Evolutionary conservation across 331 rosid genomes (phyloP).

Genomic region (Prunus yedoensis): DNA sequence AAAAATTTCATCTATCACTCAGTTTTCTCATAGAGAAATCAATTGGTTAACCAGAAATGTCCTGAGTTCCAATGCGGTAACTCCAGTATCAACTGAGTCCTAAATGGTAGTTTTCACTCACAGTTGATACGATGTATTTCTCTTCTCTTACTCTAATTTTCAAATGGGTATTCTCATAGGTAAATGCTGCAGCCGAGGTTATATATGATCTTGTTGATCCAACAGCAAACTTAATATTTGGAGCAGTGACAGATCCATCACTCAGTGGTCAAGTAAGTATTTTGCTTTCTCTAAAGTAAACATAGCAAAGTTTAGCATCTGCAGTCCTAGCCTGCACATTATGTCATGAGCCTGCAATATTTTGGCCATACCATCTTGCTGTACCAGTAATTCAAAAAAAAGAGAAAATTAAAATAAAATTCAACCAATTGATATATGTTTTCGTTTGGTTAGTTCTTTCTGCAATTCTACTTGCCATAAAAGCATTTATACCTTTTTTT

Average conservation of each 20-base stretch:
- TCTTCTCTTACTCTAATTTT: neutral
- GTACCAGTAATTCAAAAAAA: neutral
- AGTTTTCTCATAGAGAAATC: too few relatives aligned
- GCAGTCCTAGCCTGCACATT: too few relatives aligned
- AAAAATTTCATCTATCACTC: too few relatives aligned
- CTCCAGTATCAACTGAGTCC: neutral
- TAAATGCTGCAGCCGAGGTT: conserved; percentile 99
- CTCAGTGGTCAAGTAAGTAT: conserved; percentile 94
- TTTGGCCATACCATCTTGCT: neutral
- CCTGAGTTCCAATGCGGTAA: neutral
- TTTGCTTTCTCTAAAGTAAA: conserved; percentile 6
- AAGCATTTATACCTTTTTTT: too few relatives aligned
- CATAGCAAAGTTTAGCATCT: neutral
- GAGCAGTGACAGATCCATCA: conserved; percentile 98
- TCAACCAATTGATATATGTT: too few relatives aligned
- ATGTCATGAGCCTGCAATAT: too few relatives aligned
- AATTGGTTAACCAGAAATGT: neutral
- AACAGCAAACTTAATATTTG: conserved; percentile 90
- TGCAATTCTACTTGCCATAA: too few relatives aligned
- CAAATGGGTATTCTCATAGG: conserved; percentile 51
- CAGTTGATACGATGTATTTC: neutral
- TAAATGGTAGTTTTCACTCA: neutral
- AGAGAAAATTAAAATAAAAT: too few relatives aligned
- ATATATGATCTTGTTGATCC: conserved; percentile 99
- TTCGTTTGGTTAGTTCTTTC: too few relatives aligned